Evolutionary conservation across 1,139 yeast genomes (phyloP).

Genomic region (Nakaseomyces nivariensis): DNA sequence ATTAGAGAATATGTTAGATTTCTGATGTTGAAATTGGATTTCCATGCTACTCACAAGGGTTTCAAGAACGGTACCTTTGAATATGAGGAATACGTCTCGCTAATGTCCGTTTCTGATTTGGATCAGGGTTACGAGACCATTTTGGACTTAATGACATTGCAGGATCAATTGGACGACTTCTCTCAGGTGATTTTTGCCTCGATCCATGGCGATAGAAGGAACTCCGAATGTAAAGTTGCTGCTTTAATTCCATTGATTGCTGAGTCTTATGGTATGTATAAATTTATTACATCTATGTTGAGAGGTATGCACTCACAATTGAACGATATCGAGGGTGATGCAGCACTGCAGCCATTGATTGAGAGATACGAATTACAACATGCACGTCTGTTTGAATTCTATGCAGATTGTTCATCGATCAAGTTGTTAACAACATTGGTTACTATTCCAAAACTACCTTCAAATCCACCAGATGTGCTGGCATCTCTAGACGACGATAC

Average conservation of each 20-base stretch:
- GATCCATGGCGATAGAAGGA: conserved; percentile 34
- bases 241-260: conserved; percentile 85
- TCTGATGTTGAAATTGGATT: conserved; percentile 62
- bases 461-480: conserved; percentile 45
- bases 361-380: conserved; percentile 76
- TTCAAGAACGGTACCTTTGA: conserved; percentile 87
- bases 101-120: conserved; percentile 83
- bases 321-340: conserved; percentile 45
- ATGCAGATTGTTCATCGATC: conserved; percentile 81
- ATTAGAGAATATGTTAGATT: conserved; percentile 70
- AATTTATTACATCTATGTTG: conserved; percentile 82
- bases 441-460: conserved; percentile 73
- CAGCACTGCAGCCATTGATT: conserved; percentile 65
- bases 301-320: conserved; percentile 77
- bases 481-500: conserved; percentile 7
- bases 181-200: conserved; percentile 72
- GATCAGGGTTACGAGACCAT: conserved; percentile 92
- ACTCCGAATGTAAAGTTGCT: conserved; percentile 73
- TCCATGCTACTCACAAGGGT: conserved; percentile 78
- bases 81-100: conserved; percentile 85
- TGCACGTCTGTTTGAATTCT: conserved; percentile 67
- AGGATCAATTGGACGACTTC: conserved; percentile 74
- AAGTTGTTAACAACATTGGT: conserved; percentile 76
- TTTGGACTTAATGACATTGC: conserved; percentile 75
- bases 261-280: conserved; percentile 90